Evolutionary conservation across 768 basidiomycete species (phyloP).

Genomic region (Tulasnella sp.): DNA sequence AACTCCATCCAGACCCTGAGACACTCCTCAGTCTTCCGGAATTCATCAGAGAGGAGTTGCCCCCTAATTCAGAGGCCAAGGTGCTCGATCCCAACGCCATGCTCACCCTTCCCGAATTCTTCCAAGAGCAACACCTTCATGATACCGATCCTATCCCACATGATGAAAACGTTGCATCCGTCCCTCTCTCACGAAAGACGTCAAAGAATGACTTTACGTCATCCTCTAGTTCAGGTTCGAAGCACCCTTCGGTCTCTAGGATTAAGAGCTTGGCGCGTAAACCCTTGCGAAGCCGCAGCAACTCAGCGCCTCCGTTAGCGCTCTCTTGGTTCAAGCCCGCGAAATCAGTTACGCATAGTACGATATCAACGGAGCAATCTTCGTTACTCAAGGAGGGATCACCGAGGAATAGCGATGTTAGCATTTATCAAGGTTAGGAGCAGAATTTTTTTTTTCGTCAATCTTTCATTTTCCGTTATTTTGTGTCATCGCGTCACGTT

Average conservation of each 20-base stretch:
- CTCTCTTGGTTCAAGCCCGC: conserved; percentile 16
- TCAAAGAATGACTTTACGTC: conserved; percentile 3
- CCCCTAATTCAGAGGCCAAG: neutral
- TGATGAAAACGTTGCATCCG: neutral
- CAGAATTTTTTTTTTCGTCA: too few species aligned
- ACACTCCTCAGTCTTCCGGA: conserved; percentile 47
- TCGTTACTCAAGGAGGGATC: too few species aligned
- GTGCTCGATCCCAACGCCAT: conserved; percentile 36
- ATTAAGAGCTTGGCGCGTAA: conserved; percentile 6
- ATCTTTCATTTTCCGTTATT: too few species aligned
- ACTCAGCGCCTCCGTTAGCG: conserved; percentile 27
- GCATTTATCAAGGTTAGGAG: too few species aligned
- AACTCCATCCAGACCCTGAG: conserved; percentile 28
- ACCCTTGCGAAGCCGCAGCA: conserved; percentile 27
- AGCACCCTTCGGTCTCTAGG: neutral
- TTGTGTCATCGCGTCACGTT: too few species aligned
- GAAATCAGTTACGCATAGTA: too few species aligned
- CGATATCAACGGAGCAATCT: too few species aligned
- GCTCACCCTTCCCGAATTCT: conserved; percentile 49
- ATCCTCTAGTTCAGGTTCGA: conserved; percentile 9
- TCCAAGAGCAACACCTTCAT: conserved; percentile 34
- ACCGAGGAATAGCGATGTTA: too few species aligned
- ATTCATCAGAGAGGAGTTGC: conserved; percentile 41
- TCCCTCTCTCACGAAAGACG: neutral
- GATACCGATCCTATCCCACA: neutral